Conservation (phyloP, 768 basidiomycete genomes). For the Rhizopogon vinicolor region DNA sequence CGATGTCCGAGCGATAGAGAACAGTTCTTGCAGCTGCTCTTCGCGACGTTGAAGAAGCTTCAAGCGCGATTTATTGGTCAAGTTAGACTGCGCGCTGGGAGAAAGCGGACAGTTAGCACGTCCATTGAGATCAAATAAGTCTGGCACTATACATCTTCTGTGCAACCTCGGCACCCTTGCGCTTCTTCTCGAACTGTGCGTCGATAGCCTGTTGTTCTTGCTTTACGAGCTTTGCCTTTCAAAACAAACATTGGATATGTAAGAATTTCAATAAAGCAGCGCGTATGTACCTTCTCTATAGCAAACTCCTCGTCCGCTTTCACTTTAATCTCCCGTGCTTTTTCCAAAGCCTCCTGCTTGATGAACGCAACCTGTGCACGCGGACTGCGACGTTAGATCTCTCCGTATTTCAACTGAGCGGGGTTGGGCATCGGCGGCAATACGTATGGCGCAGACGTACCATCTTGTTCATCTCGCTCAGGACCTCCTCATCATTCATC, state of each 20-base stretch:
- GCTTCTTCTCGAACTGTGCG: conserved; percentile 91
- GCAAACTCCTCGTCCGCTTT: conserved; percentile 99
- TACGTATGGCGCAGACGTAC: conserved; percentile 37
- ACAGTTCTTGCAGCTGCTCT: conserved; percentile 88
- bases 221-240: conserved; percentile 92
- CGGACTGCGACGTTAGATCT: conserved; percentile 1
- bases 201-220: conserved; percentile 96
- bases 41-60: conserved; percentile 87
- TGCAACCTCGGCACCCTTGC: conserved; percentile 87
- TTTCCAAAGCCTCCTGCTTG: conserved; percentile 97
- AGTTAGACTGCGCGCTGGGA: conserved; percentile 83
- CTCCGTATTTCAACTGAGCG: conserved; percentile 1
- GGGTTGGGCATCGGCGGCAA: conserved; percentile 1
- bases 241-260: background rate
- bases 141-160: conserved; percentile 82
- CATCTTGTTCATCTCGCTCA: conserved; percentile 99
- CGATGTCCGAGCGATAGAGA: conserved; percentile 62
- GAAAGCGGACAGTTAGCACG: background rate
- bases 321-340: conserved; percentile 93
- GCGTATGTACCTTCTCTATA: conserved; percentile 79
- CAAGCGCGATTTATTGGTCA: conserved; percentile 95
- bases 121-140: background rate
- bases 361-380: conserved; percentile 85
- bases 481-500: conserved; percentile 91
- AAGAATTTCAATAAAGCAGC: background rate